Conservation (phyloP, 805 yeast genomes). For the Lachancea dasiensis region DNA sequence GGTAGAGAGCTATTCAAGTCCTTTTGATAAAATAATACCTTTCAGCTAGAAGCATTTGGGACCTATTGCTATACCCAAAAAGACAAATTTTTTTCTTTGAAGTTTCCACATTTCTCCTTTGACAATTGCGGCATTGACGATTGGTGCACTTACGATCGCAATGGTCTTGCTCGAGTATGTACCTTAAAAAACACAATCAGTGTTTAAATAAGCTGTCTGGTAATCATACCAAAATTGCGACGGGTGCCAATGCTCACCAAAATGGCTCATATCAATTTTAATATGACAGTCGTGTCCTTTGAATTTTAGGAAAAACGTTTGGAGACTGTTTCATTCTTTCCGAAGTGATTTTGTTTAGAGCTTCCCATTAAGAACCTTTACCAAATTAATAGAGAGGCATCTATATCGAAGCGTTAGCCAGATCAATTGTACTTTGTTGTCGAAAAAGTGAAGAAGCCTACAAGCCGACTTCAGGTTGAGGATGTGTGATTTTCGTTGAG, state of each 20-base stretch:
- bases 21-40: slow-evolving; percentile 61
- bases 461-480: slow-evolving; percentile 1
- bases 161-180: slow-evolving; percentile 67
- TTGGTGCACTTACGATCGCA: slow-evolving; percentile 82
- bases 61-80: slow-evolving; percentile 74
- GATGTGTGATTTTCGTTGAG: background rate
- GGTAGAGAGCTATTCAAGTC: slow-evolving; percentile 69
- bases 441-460: slow-evolving; percentile 2
- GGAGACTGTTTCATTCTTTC: too few species aligned
- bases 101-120: slow-evolving; percentile 43
- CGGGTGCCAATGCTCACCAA: slow-evolving; percentile 89
- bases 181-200: slow-evolving; percentile 67
- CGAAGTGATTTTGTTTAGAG: too few species aligned
- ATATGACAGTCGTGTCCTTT: too few species aligned
- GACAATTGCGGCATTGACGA: slow-evolving; percentile 79
- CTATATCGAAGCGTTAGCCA: slow-evolving; percentile 7
- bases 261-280: slow-evolving; percentile 67
- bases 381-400: too few species aligned
- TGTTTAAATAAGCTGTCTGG: slow-evolving; percentile 60
- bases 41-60: slow-evolving; percentile 62
- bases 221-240: slow-evolving; percentile 90
- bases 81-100: slow-evolving; percentile 70
- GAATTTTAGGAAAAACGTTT: too few species aligned
- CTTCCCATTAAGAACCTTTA: too few species aligned
- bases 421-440: background rate